A percentile compares a stretch with the other conserved stretches of the same genome.
Conservation (phyloP, 116 monocot genomes). For the Cymodocea nodosa region DNA sequence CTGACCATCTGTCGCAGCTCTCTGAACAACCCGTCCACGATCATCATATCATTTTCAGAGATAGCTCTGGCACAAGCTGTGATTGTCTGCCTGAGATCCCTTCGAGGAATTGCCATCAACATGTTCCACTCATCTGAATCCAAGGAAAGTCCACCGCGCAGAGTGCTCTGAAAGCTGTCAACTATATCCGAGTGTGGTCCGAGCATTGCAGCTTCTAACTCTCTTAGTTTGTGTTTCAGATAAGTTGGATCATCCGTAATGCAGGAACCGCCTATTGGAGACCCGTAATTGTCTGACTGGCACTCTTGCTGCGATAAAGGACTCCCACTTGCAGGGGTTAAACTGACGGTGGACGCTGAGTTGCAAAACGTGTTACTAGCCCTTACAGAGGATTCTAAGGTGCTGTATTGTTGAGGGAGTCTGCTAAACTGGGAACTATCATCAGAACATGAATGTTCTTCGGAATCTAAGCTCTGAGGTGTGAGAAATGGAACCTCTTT, state of each 20-base stretch:
- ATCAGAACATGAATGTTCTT: conserved; percentile 8
- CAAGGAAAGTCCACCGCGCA: conserved; percentile 5
- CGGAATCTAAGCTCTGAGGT: conserved; percentile 16
- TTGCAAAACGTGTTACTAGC: conserved; percentile 13
- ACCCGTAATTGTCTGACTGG: conserved; percentile 47
- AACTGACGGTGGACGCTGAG: conserved; percentile 31
- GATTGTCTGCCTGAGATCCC: conserved; percentile 57
- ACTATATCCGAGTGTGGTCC: conserved; percentile 41
- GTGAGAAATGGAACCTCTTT: conserved; percentile 11
- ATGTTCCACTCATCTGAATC: conserved; percentile 27
- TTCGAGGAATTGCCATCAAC: conserved; percentile 32
- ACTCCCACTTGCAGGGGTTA: conserved; percentile 35
- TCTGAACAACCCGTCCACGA: conserved; percentile 29
- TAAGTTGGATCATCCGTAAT: conserved; percentile 51
- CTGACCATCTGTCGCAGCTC: conserved; percentile 67
- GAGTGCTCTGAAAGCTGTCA: conserved; percentile 23
- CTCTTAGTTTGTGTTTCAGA: conserved; percentile 46
- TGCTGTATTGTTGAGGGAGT: conserved; percentile 22
- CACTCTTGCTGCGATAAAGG: conserved; percentile 41
- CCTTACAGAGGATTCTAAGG: conserved; percentile 33
- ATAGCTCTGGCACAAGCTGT: conserved; percentile 61
- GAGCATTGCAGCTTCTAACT: conserved; percentile 67
- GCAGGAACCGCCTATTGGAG: conserved; percentile 48
- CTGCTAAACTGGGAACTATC: conserved; percentile 12
- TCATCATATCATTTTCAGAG: conserved; percentile 31